Conservation (phyloP, 495 filamentous ascomycete genomes). For the Amphirosellinia nigrospora region DNA sequence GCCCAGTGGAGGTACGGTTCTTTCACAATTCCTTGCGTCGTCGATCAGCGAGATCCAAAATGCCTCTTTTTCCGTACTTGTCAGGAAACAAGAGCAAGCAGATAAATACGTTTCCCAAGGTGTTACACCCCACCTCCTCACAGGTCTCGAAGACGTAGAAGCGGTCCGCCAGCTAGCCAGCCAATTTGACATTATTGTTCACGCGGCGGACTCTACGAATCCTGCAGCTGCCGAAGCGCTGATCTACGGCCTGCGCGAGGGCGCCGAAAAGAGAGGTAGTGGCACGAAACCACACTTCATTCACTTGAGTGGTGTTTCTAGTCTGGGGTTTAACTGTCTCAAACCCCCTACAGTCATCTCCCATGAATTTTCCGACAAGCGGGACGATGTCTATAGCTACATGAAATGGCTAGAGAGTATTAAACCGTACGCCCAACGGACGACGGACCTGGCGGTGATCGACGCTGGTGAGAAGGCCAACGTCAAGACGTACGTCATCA, state of each 20-base stretch:
- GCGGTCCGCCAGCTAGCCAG: conserved; percentile 7
- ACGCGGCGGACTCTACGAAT: not conserved
- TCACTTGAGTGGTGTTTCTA: not conserved
- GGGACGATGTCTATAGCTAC: conserved; percentile 42
- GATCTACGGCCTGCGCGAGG: not conserved
- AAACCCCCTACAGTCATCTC: not conserved
- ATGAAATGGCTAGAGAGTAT: conserved; percentile 33
- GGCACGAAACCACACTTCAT: not conserved
- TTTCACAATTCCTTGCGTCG: conserved; percentile 3
- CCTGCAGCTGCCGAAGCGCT: not conserved
- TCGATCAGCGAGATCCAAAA: not conserved
- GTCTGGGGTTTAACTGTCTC: not conserved
- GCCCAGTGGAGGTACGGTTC: conserved; percentile 1
- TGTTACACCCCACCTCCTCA: not conserved
- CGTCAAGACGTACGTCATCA: conserved; percentile 49
- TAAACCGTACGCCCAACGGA: conserved; percentile 45
- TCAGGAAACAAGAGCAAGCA: conserved; percentile 32
- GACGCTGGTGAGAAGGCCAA: conserved; percentile 35
- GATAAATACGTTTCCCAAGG: conserved; percentile 6
- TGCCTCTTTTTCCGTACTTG: conserved; percentile 6
- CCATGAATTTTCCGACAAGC: conserved; percentile 43
- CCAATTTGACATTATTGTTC: conserved; percentile 10
- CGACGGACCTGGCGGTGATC: conserved; percentile 46
- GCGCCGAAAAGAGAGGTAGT: not conserved
- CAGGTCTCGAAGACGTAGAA: not conserved